Evolutionary conservation across 306 rosid species (phyloP).

Genomic region (Cucumis hystrix): DNA sequence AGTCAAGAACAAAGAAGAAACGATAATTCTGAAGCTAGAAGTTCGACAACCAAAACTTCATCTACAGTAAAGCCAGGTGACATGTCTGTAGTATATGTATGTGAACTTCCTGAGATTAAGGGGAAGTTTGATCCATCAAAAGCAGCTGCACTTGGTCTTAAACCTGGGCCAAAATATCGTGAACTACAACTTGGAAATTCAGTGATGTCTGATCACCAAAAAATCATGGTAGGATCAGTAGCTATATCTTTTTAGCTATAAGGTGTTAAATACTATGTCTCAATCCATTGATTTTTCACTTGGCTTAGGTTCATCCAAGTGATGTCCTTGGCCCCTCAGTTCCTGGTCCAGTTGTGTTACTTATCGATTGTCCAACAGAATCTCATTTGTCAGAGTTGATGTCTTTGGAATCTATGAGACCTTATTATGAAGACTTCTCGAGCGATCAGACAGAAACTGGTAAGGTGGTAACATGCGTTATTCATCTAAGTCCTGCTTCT

Average conservation of each 20-base stretch:
- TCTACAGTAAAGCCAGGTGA: slow-evolving; percentile 54
- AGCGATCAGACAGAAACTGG: slow-evolving; percentile 27
- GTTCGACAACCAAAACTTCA: slow-evolving; percentile 16
- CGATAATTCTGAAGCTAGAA: slow-evolving; percentile 16
- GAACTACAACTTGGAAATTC: slow-evolving; percentile 72
- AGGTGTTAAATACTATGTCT: not conserved
- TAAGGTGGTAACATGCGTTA: slow-evolving; percentile 48
- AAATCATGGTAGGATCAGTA: slow-evolving; percentile 45
- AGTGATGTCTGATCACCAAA: slow-evolving; percentile 61
- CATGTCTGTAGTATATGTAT: slow-evolving; percentile 74
- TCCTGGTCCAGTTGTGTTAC: slow-evolving; percentile 90
- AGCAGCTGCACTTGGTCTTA: slow-evolving; percentile 68
- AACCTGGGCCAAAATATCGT: slow-evolving; percentile 71
- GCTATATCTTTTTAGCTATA: not conserved
- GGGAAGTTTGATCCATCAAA: slow-evolving; percentile 73
- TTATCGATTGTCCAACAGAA: slow-evolving; percentile 84
- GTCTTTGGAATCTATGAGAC: slow-evolving; percentile 35
- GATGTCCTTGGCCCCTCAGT: slow-evolving; percentile 84
- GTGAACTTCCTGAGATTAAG: slow-evolving; percentile 78
- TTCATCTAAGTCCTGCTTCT: slow-evolving; percentile 80
- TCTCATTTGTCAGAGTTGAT: slow-evolving; percentile 60
- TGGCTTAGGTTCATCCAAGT: slow-evolving; percentile 69
- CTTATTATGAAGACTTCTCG: slow-evolving; percentile 36
- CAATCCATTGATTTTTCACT: not conserved
- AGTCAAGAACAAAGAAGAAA: slow-evolving; percentile 15